phyloP scores from a whole-genome alignment of 495 filamentous ascomycete genomes.

The Lophium mytilinum region DNA sequence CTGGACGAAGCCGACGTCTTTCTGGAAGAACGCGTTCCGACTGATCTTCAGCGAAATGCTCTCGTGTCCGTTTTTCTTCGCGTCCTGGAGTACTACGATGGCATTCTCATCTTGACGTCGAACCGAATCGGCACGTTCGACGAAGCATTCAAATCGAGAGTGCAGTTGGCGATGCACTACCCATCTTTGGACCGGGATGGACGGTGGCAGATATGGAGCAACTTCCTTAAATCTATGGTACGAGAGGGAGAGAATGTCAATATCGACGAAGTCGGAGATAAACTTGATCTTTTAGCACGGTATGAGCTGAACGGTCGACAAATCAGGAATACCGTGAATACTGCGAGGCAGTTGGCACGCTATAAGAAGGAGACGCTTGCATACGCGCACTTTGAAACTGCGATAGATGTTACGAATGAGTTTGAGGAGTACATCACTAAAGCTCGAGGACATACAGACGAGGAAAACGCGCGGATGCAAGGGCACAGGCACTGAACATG shows the following conservation, averaged over 20 bases:
- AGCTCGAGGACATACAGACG: neutral
- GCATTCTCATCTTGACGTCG: slow-evolving; percentile 18
- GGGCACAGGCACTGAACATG: no score
- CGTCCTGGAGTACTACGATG: slow-evolving; percentile 24
- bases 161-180: slow-evolving; percentile 25
- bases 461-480: neutral
- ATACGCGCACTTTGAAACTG: neutral
- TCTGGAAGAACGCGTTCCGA: slow-evolving; percentile 35
- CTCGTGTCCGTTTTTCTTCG: slow-evolving; percentile 41
- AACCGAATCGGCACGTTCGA: slow-evolving; percentile 22
- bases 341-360: neutral
- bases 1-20: slow-evolving; percentile 49
- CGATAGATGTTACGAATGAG: neutral
- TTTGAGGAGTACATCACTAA: neutral
- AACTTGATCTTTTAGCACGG: slow-evolving; percentile 10
- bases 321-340: slow-evolving; percentile 33
- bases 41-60: slow-evolving; percentile 45
- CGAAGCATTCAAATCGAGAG: slow-evolving; percentile 26
- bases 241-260: slow-evolving; percentile 22
- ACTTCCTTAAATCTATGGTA: slow-evolving; percentile 30
- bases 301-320: slow-evolving; percentile 38
- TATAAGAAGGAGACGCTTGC: neutral
- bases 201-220: slow-evolving; percentile 36
- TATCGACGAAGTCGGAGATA: slow-evolving; percentile 19
- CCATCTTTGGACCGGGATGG: slow-evolving; percentile 2